Evolutionary conservation across 306 rosid species (phyloP), one percentile per base, ranked within the genome.

Genomic region (Morella rubra): DNA sequence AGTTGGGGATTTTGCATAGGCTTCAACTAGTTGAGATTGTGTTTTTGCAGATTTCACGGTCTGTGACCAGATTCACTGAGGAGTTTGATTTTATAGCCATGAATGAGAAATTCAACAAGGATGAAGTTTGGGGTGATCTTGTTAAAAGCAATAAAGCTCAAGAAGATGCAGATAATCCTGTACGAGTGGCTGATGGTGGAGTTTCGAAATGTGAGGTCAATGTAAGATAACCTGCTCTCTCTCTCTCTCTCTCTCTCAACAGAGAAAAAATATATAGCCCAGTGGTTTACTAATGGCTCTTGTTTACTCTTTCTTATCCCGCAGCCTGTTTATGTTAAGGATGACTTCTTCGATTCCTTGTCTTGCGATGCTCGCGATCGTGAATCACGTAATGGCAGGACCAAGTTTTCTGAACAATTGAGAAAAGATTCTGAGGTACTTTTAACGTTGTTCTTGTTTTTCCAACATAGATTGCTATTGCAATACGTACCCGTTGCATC

Each of bases 31-130:
- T 50, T 32, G 64, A 9, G n/a, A 72, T 16, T 72, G 27, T 40
- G 44, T 16, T 46, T 65, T 59, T 74, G 79, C 83, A 87, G 88
- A 80, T 86, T 74, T 44, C 73, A 15, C 83, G 83, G 42, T 82
- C 88, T 41, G 76, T 81, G 44, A 74, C 77, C 56, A 84, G 54
- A 56, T 87, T 87, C 59, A 82, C 88, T 1, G 86, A 87, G 79
- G 90, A 87, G 51, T 87, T 87, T 82, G 90, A 87, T 77, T 87
- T 87, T 81, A 84, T 58, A 60, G 88, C 90, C 42, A 87, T 87
- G 90, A 87, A 87, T 80, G 90, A 87, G 88, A 84, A 82, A 59
- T 87, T 87, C 83, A 87, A 84, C 52, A 87, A 87, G 76, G 88
- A 87, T 75, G 90, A 87, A 84, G 90, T 87, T 46, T 87, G 88